Conservation (phyloP, 345 rosid genomes). For the Arabis alpina region DNA sequence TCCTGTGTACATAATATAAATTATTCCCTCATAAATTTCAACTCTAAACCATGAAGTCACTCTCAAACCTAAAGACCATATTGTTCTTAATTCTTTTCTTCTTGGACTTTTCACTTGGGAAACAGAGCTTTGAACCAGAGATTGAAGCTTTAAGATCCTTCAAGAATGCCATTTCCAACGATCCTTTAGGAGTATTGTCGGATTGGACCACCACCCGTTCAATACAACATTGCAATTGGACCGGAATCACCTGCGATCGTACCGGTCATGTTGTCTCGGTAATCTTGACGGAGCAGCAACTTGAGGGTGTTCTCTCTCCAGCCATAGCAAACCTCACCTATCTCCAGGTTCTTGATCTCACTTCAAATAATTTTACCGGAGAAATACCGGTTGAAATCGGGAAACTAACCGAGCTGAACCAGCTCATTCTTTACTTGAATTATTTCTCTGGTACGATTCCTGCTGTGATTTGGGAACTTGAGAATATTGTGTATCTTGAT, state of each 20-base stretch:
- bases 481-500: constrained; percentile 56
- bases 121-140: constrained; percentile 48
- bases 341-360: constrained; percentile 90
- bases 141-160: constrained; percentile 62
- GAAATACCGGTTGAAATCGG: constrained; percentile 68
- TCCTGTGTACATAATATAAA: background rate
- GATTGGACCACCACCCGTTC: constrained; percentile 56
- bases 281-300: constrained; percentile 64
- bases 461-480: constrained; percentile 57
- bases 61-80: constrained; percentile 31
- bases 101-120: constrained; percentile 38
- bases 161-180: constrained; percentile 54
- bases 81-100: constrained; percentile 30
- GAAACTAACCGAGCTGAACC: constrained; percentile 53
- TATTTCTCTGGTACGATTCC: constrained; percentile 73
- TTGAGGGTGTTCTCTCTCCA: constrained; percentile 68
- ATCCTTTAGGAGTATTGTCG: constrained; percentile 63
- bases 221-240: constrained; percentile 79
- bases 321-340: constrained; percentile 67
- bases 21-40: constrained; percentile 18
- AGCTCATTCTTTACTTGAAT: constrained; percentile 55
- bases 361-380: constrained; percentile 62
- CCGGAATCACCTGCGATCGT: constrained; percentile 67
- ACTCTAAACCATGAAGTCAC: constrained; percentile 30
- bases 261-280: constrained; percentile 54